Evolutionary conservation across 2,329 filamentous ascomycete genomes (phyloP), one percentile per base, ranked within the genome.

Genomic region (Thelonectria discophora): DNA sequence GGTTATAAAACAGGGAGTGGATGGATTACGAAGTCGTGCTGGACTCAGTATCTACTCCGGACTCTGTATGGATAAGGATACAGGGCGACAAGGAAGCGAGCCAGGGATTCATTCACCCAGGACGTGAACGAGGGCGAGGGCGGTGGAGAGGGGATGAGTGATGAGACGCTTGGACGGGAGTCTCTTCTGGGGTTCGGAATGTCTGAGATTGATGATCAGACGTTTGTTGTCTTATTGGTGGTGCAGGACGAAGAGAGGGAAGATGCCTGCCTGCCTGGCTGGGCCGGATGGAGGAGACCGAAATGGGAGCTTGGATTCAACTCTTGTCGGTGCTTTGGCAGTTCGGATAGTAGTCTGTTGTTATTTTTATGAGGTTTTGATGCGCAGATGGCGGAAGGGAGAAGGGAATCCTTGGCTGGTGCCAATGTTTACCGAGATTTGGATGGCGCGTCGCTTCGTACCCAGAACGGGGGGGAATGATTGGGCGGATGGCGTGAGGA

Each of bases 351-450:
- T 42, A 24, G 24, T 18, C 30, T 48, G 21, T 40, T 27, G 39
- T 40, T 50, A 21, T 57, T 57, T 45, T 27, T n/a, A 54, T 27
- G 24, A 43, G n/a, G 39, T 13, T 34, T 24, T 42, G 59, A 56
- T 60, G 46, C 47, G 32, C 15, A 47, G 46, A 55, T 60, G 50
- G 52, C 42, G 58, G 43, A 32, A 55, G 51, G 57, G 37, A 40
- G 59, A 27, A 37, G 51, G 27, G 53, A 42, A 63, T 30, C 46
- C 51, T 53, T 47, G 27, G 34, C 52, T 42, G 49, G 47, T 47
- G 56, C 51, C 30, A 55, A 46, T 13, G 20, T 50, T 63, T 63
- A 63, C 60, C 60, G 60, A 63, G 56, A 63, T 63, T 63, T 63
- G 58, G 21, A 63, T 60, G 56, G 51, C 60, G 56, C 50, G 60